Base-by-base conservation (phyloP, 148 eudicot genomes). In the Rhododendron henanense region DNA sequence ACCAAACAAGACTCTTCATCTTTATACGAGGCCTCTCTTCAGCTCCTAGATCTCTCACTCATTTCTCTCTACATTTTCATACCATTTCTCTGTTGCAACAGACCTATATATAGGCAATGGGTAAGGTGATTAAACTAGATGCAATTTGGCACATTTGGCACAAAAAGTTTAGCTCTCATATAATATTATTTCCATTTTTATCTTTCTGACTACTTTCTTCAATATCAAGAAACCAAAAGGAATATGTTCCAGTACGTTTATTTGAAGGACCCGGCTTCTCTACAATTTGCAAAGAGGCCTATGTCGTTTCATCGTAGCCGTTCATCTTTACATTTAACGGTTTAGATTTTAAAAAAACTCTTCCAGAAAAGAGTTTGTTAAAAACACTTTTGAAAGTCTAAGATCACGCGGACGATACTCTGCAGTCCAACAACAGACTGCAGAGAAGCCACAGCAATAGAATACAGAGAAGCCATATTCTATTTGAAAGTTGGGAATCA, bases 1-100 rank as follows among this genome's bases (percentile, higher is more conserved):
- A 84, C 71, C 86, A 76, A 75, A 84, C 47, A 71, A 53, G 71
- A 39, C 86, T 84, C 86, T 55, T 21, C 7, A 84, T 74, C 81
- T 75, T 53, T 73, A 76, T 76, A 75, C 73, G n/a, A 76, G 86
- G 5, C 86, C 86, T 76, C 81, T 53, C 86, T 84, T 76, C 81
- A 41, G 6, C 65, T 69, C 45, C 4, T 44, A 13, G 57, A 53
- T 61, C 18, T 69, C 10, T 28, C 67, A 18, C 25, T 84, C 69
- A 41, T n/a, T 23, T 7, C 37, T 10, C 18, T 10, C 16, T 57
- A 0, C 78, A 45, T 41, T 44, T 11, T 16, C 35, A 65, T 45
- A 50, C n/a, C 57, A 13, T 16, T 19, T 59, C 33, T 73, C 44
- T 16, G 0, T 82, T 61, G 23, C 79, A 84, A 35, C 25, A 23